Evolutionary conservation across 306 rosid species (phyloP).

Genomic region (Castanospermum australe): DNA sequence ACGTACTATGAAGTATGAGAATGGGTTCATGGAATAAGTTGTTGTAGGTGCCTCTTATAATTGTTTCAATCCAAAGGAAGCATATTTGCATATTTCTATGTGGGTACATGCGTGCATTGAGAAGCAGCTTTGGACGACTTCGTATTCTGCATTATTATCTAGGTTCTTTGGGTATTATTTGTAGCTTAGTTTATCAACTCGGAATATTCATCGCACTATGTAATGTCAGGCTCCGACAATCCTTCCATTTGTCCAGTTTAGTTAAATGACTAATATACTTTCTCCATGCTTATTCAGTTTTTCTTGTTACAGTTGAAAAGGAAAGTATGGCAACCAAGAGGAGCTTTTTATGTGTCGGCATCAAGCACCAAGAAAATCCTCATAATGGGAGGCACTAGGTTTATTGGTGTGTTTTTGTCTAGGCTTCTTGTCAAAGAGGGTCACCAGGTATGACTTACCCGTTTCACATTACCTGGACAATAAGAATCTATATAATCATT

Average conservation of each 20-base stretch:
- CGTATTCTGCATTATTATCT: neutral
- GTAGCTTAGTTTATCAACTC: too few species aligned
- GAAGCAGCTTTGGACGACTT: neutral
- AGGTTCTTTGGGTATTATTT: too few species aligned
- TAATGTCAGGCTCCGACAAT: neutral
- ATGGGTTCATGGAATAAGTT: neutral
- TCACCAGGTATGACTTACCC: conserved; percentile 62
- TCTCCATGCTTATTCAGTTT: neutral
- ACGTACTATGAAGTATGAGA: too few species aligned
- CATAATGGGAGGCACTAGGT: conserved; percentile 94
- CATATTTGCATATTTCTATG: neutral
- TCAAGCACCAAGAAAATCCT: conserved; percentile 83
- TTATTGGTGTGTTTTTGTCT: conserved; percentile 93
- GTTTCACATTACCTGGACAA: too few species aligned
- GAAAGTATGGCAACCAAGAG: conserved; percentile 59
- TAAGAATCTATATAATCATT: neutral
- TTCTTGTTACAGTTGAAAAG: conserved; percentile 57
- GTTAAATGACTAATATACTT: neutral
- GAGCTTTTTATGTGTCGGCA: conserved; percentile 64
- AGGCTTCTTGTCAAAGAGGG: conserved; percentile 95
- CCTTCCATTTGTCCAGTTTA: neutral
- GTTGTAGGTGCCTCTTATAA: neutral
- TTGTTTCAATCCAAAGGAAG: neutral
- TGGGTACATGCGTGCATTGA: neutral
- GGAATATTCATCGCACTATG: too few species aligned